Conservation (phyloP, 441 rosid species). For the Erodium trifolium region DNA sequence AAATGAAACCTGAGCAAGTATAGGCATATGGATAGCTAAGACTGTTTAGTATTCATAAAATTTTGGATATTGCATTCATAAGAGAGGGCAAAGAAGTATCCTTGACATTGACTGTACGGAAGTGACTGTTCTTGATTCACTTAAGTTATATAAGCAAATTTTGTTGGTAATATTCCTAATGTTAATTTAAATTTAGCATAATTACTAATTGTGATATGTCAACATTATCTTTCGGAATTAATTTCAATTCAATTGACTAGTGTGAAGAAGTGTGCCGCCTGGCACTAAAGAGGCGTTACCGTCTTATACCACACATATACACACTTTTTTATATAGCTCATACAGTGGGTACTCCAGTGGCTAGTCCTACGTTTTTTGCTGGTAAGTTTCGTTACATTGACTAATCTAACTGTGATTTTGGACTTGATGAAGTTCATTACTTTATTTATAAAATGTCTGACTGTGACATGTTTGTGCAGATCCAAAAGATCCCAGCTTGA, state of each 20-base stretch:
- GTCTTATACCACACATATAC: constrained; percentile 74
- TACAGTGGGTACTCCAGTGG: constrained; percentile 70
- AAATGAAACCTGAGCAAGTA: constrained; percentile 1
- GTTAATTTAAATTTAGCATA: background rate
- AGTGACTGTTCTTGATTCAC: background rate
- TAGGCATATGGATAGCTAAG: background rate
- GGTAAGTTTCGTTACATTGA: constrained; percentile 37
- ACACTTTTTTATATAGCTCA: constrained; percentile 88
- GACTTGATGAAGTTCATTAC: constrained; percentile 7
- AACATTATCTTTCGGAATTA: constrained; percentile 6
- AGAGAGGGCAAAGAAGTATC: background rate
- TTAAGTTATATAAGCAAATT: background rate
- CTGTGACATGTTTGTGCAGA: constrained; percentile 38
- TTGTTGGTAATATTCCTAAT: constrained; percentile 4
- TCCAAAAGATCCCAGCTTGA: constrained; percentile 55
- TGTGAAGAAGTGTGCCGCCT: constrained; percentile 93
- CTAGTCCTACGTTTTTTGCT: constrained; percentile 73
- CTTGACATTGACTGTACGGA: background rate
- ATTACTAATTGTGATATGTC: constrained; percentile 12
- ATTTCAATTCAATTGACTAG: constrained; percentile 32
- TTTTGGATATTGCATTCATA: background rate
- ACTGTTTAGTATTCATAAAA: constrained; percentile 1
- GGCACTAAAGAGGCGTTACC: constrained; percentile 88
- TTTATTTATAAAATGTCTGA: constrained; percentile 3
- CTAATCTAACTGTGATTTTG: constrained; percentile 10